phyloP scores from a whole-genome alignment of 2,329 filamentous ascomycete species.

The Lecanosticta acicola region DNA sequence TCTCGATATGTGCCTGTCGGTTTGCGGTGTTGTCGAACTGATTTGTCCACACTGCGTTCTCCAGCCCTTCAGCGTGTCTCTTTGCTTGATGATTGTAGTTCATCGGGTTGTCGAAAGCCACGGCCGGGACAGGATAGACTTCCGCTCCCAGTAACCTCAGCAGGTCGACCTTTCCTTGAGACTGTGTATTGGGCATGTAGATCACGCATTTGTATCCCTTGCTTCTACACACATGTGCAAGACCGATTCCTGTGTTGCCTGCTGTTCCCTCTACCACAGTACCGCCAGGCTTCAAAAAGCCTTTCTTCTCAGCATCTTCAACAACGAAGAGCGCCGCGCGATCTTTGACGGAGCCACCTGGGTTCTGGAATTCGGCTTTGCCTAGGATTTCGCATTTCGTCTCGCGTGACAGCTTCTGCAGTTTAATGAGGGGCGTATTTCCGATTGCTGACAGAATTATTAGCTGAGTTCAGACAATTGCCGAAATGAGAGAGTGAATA shows the following conservation, averaged over 20 bases:
- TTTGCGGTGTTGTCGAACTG: conserved; percentile 98
- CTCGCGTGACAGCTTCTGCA: conserved; percentile 80
- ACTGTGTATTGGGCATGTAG: conserved; percentile 99
- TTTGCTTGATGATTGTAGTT: conserved; percentile 98
- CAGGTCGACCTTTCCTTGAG: conserved; percentile 94
- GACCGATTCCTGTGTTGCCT: conserved; percentile 94
- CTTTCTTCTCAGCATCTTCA: conserved; percentile 83
- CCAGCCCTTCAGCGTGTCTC: conserved; percentile 76
- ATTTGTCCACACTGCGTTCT: conserved; percentile 96
- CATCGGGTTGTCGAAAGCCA: conserved; percentile 86
- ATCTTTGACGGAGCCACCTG: conserved; percentile 93
- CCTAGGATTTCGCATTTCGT: conserved; percentile 92
- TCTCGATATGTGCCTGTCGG: conserved; percentile 88
- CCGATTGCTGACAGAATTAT: conserved; percentile 66
- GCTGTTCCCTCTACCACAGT: conserved; percentile 97
- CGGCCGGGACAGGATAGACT: conserved; percentile 91
- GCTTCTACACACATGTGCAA: conserved; percentile 90
- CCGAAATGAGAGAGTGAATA: conserved; percentile 40
- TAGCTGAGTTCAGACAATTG: not conserved
- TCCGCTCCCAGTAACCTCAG: conserved; percentile 86
- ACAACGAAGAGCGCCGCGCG: conserved; percentile 92
- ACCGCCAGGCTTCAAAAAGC: conserved; percentile 74
- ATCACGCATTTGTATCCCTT: conserved; percentile 93
- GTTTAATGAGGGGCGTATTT: conserved; percentile 88
- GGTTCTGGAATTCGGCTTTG: conserved; percentile 99